These are phyloP conservation scores for Lipomyces oligophaga DNA, from an alignment of 805 yeast species.

Conservation along the genomic window DNA sequence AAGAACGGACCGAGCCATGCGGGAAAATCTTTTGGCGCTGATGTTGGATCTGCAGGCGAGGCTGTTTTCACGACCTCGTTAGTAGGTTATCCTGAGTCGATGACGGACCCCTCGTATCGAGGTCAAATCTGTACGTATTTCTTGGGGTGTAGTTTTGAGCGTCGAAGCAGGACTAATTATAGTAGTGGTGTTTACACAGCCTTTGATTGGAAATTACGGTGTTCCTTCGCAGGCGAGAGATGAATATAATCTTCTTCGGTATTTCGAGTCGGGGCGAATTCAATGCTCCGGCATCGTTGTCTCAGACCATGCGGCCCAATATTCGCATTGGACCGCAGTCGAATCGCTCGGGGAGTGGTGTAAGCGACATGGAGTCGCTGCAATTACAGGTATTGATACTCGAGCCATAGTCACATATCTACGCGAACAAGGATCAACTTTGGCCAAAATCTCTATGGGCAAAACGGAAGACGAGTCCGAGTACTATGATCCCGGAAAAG, in stretches of 20 bases:
- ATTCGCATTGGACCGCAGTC: constrained; percentile 99
- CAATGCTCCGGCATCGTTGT: constrained; percentile 97
- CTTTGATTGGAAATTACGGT: constrained; percentile 97
- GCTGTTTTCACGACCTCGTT: constrained; percentile 98
- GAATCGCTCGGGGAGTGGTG: constrained; percentile 96
- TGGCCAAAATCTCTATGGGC: constrained; percentile 85
- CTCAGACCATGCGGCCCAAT: constrained; percentile 88
- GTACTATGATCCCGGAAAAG: constrained; percentile 86
- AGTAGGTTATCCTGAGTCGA: constrained; percentile 98
- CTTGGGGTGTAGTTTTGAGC: constrained; percentile 16
- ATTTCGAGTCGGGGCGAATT: constrained; percentile 84
- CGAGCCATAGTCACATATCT: constrained; percentile 87
- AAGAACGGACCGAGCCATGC: constrained; percentile 46
- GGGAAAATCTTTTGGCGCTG: constrained; percentile 97
- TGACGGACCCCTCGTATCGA: constrained; percentile 96
- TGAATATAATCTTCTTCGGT: constrained; percentile 77
- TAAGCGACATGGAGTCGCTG: constrained; percentile 91
- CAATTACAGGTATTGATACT: constrained; percentile 95
- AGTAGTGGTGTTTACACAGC: constrained; percentile 81
- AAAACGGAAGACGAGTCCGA: constrained; percentile 47
- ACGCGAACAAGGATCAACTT: constrained; percentile 93
- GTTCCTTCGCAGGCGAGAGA: constrained; percentile 89
- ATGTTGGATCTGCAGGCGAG: constrained; percentile 86
- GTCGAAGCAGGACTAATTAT: not conserved
- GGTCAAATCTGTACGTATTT: constrained; percentile 65